Conservation (phyloP, 306 rosid species). For the Malus sylvestris region DNA sequence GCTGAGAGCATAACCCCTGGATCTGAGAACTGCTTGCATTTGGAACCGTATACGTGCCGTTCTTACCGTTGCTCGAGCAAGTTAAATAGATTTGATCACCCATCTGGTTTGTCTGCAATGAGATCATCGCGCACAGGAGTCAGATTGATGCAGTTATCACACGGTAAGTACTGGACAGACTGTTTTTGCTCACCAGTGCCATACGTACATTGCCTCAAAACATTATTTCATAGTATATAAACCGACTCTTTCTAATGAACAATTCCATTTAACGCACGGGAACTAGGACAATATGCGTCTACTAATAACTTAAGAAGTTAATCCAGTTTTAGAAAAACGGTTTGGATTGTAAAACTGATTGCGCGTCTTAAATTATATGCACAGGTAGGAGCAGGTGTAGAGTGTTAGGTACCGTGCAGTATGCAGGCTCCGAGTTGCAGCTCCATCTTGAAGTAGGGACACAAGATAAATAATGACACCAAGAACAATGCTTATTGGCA, state of each 20-base stretch:
- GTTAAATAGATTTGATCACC: slow-evolving; percentile 69
- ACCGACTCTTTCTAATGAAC: neutral
- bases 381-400: neutral
- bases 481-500: slow-evolving; percentile 87
- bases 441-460: slow-evolving; percentile 96
- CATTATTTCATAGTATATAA: neutral
- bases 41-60: slow-evolving; percentile 25
- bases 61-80: slow-evolving; percentile 75
- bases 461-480: slow-evolving; percentile 96
- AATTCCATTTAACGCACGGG: neutral
- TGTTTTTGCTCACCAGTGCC: neutral
- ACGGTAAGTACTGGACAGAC: neutral
- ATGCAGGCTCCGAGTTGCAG: slow-evolving; percentile 68
- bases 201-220: neutral
- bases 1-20: slow-evolving; percentile 63
- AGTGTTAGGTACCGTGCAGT: slow-evolving; percentile 51
- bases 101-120: slow-evolving; percentile 61
- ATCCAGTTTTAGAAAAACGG: neutral
- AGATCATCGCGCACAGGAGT: neutral
- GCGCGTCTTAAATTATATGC: neutral
- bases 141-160: slow-evolving; percentile 11
- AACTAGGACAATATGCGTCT: neutral
- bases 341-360: neutral
- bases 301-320: neutral
- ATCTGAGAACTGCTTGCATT: slow-evolving; percentile 59